Evolutionary conservation across 495 filamentous ascomycete genomes (phyloP), one percentile per base, ranked within the genome.

Genomic region (Letharia lupina): DNA sequence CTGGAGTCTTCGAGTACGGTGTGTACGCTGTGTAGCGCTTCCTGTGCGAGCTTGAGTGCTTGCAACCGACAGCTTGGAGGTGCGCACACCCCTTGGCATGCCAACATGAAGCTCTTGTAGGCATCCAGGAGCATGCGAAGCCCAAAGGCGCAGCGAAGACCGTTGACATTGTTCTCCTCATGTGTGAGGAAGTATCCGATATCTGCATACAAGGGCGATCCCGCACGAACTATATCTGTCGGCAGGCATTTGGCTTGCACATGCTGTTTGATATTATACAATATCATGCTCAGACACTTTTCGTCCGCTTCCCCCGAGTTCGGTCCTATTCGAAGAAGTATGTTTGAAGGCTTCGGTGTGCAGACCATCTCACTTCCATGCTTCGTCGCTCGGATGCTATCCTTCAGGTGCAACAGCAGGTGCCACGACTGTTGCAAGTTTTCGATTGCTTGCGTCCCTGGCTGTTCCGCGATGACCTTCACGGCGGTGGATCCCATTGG

Each of bases 11-110:
- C 58, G 18, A 72, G 68, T 13, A 72, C 67, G 15, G 66, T 48
- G 12, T 31, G 3, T 4, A 72, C 60, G 40, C 65, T 62, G 35
- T 58, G 44, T 16, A 68, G 33, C 10, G 68, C 71, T 37, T 60
- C 70, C 62, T 70, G 70, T 9, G 69, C 70, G 37, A 70, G 68
- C 31, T 62, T 64, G n/a, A 73, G 64, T 35, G 71, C 68, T 41
- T 70, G 65, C 23, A 73, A 9, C 20, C 71, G 71, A 45, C 71
- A 73, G 28, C 18, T 48, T 15, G 66, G 62, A 28, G 60, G n/a
- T 18, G 28, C 23, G 4, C 37, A 28, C 11, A 37, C 28, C 8
- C 60, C 33, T 31, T 57, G 48, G 6, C 45, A 33, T 20, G 42
- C 65, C 44, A 69, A 67, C 20, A 63, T 20, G 60, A 64, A 72